Conservation (phyloP, 2,329 filamentous ascomycete species). For the Hortaea werneckii region DNA sequence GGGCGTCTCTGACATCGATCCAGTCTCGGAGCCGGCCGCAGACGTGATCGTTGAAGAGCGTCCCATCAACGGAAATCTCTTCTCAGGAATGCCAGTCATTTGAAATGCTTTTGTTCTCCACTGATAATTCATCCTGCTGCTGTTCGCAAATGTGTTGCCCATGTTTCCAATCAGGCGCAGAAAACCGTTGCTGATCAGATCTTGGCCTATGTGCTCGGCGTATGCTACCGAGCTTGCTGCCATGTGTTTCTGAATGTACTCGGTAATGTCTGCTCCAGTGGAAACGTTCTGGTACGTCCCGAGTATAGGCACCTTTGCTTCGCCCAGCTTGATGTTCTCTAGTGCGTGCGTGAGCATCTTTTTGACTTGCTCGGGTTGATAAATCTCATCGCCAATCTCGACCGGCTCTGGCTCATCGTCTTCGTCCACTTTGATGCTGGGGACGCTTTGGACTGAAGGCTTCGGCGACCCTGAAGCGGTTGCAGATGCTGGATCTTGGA, state of each 20-base stretch:
- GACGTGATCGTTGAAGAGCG: slow-evolving; percentile 64
- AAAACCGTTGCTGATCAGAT: slow-evolving; percentile 76
- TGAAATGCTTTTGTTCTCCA: slow-evolving; percentile 92
- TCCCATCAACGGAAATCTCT: slow-evolving; percentile 57
- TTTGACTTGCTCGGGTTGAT: slow-evolving; percentile 78
- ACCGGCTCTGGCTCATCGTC: slow-evolving; percentile 67
- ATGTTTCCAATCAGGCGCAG: slow-evolving; percentile 87
- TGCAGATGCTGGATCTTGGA: slow-evolving; percentile 65
- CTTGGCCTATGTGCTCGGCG: slow-evolving; percentile 89
- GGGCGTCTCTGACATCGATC: slow-evolving; percentile 54
- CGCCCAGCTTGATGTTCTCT: slow-evolving; percentile 73
- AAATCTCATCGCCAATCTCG: slow-evolving; percentile 84
- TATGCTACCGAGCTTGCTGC: slow-evolving; percentile 67
- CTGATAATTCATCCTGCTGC: slow-evolving; percentile 93
- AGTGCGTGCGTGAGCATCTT: slow-evolving; percentile 81
- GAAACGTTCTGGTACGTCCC: slow-evolving; percentile 93
- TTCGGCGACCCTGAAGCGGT: slow-evolving; percentile 38
- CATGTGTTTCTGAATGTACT: slow-evolving; percentile 87
- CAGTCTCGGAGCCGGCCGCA: slow-evolving; percentile 20
- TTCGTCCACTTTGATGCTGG: slow-evolving; percentile 72
- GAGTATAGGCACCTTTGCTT: slow-evolving; percentile 90
- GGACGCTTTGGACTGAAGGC: slow-evolving; percentile 45
- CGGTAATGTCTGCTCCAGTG: slow-evolving; percentile 82
- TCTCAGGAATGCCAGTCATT: slow-evolving; percentile 76
- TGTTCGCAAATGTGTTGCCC: slow-evolving; percentile 92